Conservation (phyloP, 2,329 filamentous ascomycete species). For the Epichloe glyceriae region DNA sequence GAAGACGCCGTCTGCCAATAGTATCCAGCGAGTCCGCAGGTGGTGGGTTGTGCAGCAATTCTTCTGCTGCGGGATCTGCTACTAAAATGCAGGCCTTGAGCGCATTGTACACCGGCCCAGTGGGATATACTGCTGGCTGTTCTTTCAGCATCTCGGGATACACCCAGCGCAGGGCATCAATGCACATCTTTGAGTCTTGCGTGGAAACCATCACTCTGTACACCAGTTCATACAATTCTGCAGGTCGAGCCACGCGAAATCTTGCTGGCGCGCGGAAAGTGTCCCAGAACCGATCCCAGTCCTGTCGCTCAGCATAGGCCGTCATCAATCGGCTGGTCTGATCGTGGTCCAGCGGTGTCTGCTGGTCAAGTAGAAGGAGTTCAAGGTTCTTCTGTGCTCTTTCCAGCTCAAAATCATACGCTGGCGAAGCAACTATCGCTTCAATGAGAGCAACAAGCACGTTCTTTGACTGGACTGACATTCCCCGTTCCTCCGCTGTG, state of each 20-base stretch:
- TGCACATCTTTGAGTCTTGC: conserved; percentile 29
- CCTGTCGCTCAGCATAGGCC: conserved; percentile 30
- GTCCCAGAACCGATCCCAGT: conserved; percentile 49
- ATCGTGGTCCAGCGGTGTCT: conserved; percentile 25
- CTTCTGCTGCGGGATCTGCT: conserved; percentile 37
- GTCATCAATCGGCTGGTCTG: conserved; percentile 29
- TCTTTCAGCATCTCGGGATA: conserved; percentile 49
- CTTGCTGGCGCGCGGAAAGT: conserved; percentile 43
- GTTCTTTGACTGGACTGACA: conserved; percentile 29
- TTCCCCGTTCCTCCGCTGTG: conserved; percentile 32
- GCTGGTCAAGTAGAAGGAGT: conserved; percentile 25
- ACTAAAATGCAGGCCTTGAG: conserved; percentile 42
- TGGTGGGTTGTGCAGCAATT: conserved; percentile 13
- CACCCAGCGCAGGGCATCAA: conserved; percentile 35
- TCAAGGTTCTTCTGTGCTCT: conserved; percentile 32
- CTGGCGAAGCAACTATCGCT: conserved; percentile 20
- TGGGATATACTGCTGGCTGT: conserved; percentile 31
- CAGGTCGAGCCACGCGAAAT: conserved; percentile 33
- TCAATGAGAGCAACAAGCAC: conserved; percentile 37
- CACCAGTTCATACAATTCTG: conserved; percentile 41
- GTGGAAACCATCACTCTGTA: conserved; percentile 36
- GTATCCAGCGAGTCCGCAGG: neutral
- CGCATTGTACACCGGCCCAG: conserved; percentile 29
- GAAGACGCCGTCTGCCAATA: conserved; percentile 11
- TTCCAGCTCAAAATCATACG: conserved; percentile 20